Conservation (phyloP, 2,329 filamentous ascomycete genomes). For the Geosmithia flava region DNA sequence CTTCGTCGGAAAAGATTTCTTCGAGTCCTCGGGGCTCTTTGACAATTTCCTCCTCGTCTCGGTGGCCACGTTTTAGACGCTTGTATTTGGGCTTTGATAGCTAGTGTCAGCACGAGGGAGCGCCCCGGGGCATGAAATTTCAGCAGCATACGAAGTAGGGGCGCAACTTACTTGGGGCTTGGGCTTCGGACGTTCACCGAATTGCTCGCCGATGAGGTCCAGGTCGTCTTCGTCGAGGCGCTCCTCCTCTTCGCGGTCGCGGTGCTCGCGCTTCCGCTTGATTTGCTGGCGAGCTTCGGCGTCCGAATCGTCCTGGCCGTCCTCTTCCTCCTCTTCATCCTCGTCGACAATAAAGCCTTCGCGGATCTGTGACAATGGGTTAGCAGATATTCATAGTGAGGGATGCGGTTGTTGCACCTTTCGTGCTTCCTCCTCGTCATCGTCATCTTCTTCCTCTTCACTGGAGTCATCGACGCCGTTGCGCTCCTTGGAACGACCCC, state of each 20-base stretch:
- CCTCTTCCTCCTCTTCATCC: slow-evolving; percentile 66
- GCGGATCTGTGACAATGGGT: slow-evolving; percentile 47
- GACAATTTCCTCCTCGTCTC: slow-evolving; percentile 56
- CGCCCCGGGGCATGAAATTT: background rate
- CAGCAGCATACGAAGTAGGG: background rate
- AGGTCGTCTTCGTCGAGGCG: slow-evolving; percentile 93
- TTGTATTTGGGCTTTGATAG: slow-evolving; percentile 72
- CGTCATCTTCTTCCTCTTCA: slow-evolving; percentile 85
- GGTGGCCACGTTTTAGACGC: slow-evolving; percentile 83
- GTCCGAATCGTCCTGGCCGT: slow-evolving; percentile 41
- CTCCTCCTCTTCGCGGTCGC: slow-evolving; percentile 72
- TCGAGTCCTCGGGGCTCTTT: slow-evolving; percentile 62
- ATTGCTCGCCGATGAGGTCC: slow-evolving; percentile 80
- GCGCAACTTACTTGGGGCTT: slow-evolving; percentile 50
- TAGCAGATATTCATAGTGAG: background rate
- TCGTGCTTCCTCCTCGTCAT: slow-evolving; percentile 74
- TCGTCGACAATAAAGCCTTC: slow-evolving; percentile 96
- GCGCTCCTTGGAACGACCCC: slow-evolving; percentile 33
- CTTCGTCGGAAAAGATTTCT: slow-evolving; percentile 92
- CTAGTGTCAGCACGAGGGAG: background rate
- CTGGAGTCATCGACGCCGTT: slow-evolving; percentile 63
- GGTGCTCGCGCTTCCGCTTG: slow-evolving; percentile 64
- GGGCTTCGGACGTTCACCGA: slow-evolving; percentile 49
- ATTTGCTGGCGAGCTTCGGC: slow-evolving; percentile 38
- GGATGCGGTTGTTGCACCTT: slow-evolving; percentile 34